A percentile compares a stretch with the other conserved stretches of the same genome.
Conservation (phyloP, 2,329 filamentous ascomycete species). For the Fusarium sp. region DNA sequence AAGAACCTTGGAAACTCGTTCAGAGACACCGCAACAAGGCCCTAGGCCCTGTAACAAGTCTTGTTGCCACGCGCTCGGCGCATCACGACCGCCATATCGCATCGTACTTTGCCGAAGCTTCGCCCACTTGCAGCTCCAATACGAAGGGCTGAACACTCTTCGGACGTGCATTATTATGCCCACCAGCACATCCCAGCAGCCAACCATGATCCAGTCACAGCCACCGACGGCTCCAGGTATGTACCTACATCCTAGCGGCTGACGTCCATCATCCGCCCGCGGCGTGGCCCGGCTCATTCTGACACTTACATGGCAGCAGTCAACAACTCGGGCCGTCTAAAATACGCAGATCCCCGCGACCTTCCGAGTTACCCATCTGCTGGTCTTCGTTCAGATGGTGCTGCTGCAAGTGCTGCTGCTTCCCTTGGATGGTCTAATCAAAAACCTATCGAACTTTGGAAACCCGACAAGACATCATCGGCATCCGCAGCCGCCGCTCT, state of each 20-base stretch:
- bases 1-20: slow-evolving; percentile 26
- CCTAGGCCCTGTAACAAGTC: slow-evolving; percentile 15
- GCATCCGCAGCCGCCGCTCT: slow-evolving; percentile 62
- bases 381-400: slow-evolving; percentile 69
- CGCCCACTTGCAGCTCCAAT: slow-evolving; percentile 33
- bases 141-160: slow-evolving; percentile 33
- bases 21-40: slow-evolving; percentile 17
- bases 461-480: slow-evolving; percentile 70
- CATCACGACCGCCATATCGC: slow-evolving; percentile 18
- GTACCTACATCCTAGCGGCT: slow-evolving; percentile 30
- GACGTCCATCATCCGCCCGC: slow-evolving; percentile 30
- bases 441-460: slow-evolving; percentile 76
- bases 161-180: slow-evolving; percentile 36
- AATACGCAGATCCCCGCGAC: slow-evolving; percentile 80
- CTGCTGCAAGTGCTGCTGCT: slow-evolving; percentile 82
- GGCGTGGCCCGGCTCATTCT: slow-evolving; percentile 24
- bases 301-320: slow-evolving; percentile 44
- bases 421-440: slow-evolving; percentile 80
- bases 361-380: slow-evolving; percentile 81
- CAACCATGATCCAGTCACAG: slow-evolving; percentile 49
- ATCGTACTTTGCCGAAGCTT: slow-evolving; percentile 16
- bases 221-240: slow-evolving; percentile 45
- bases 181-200: slow-evolving; percentile 42
- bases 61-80: slow-evolving; percentile 17
- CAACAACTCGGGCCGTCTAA: slow-evolving; percentile 64